Conservation (phyloP, 169 alveolate species). For the Cryptosporidium muris region DNA sequence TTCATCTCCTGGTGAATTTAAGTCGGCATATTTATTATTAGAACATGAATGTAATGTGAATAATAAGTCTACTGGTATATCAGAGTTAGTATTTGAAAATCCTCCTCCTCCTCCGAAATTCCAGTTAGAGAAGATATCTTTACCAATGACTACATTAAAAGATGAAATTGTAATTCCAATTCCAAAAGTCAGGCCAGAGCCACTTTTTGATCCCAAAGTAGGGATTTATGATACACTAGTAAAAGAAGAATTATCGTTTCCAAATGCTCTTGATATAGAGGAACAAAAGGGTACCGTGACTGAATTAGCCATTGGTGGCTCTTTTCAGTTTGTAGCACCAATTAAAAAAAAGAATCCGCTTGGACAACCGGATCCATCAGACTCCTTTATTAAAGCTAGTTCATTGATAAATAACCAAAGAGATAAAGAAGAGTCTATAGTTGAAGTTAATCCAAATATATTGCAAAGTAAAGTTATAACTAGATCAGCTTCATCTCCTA, state of each 20-base stretch:
- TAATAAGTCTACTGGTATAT: neutral
- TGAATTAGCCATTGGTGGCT: too few relatives aligned
- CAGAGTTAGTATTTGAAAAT: neutral
- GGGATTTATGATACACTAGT: constrained; percentile 9
- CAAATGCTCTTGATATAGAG: constrained; percentile 1
- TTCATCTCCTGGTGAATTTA: neutral
- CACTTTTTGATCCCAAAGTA: constrained; percentile 4
- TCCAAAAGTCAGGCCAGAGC: constrained; percentile 54
- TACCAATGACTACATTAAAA: neutral
- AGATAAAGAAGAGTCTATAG: too few relatives aligned
- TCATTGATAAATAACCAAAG: too few relatives aligned
- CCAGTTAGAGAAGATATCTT: neutral
- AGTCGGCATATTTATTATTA: constrained; percentile 6
- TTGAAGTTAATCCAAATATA: too few relatives aligned
- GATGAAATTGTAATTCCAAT: constrained; percentile 2
- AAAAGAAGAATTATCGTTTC: constrained; percentile 27
- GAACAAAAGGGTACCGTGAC: constrained; percentile 1
- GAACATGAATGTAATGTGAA: neutral
- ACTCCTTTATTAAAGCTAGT: too few relatives aligned
- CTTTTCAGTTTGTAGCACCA: too few relatives aligned
- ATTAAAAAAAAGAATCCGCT: too few relatives aligned
- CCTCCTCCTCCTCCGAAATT: constrained; percentile 27
- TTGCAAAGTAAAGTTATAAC: too few relatives aligned
- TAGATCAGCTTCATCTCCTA: too few relatives aligned
- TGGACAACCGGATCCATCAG: too few relatives aligned